phyloP scores from a whole-genome alignment of 176 grass and related monocot species.

The Luzula sylvatica region DNA sequence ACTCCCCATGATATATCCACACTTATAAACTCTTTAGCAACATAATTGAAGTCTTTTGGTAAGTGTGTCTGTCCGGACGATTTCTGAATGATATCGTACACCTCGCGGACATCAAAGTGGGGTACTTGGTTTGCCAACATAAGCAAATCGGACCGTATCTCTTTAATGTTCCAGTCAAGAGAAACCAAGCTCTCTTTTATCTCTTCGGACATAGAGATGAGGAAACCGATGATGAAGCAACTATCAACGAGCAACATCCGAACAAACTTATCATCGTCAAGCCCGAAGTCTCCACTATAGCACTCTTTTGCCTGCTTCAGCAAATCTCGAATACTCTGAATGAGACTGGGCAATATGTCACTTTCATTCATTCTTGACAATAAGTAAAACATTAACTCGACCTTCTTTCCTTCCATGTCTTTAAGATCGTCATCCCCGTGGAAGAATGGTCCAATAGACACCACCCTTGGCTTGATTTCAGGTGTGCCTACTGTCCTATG shows the following conservation, averaged over 20 bases:
- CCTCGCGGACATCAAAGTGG: not conserved
- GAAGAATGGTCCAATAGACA: not conserved
- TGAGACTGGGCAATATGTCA: no score
- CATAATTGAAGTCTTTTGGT: not conserved
- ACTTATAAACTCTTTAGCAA: not conserved
- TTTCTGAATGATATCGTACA: not conserved
- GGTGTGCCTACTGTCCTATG: not conserved
- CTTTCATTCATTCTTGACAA: no score
- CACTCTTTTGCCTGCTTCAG: not conserved
- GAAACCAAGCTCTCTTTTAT: not conserved
- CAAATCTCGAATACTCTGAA: not conserved
- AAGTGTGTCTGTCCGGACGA: no score
- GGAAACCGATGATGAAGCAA: conserved; percentile 1
- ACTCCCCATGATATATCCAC: not conserved
- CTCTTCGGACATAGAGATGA: not conserved
- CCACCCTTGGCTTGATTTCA: not conserved
- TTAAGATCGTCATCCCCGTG: not conserved
- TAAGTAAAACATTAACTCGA: not conserved
- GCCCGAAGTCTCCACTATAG: not conserved
- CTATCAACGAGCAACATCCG: not conserved
- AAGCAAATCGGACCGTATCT: conserved; percentile 5
- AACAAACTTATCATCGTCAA: not conserved
- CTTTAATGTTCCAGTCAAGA: conserved; percentile 4
- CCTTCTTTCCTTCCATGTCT: not conserved
- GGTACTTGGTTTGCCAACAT: conserved; percentile 9